A percentile compares a stretch with the other conserved stretches of the same genome.
Evolutionary conservation across 1,139 yeast species (phyloP).

Genomic region (Torulaspora pretoriensis): DNA sequence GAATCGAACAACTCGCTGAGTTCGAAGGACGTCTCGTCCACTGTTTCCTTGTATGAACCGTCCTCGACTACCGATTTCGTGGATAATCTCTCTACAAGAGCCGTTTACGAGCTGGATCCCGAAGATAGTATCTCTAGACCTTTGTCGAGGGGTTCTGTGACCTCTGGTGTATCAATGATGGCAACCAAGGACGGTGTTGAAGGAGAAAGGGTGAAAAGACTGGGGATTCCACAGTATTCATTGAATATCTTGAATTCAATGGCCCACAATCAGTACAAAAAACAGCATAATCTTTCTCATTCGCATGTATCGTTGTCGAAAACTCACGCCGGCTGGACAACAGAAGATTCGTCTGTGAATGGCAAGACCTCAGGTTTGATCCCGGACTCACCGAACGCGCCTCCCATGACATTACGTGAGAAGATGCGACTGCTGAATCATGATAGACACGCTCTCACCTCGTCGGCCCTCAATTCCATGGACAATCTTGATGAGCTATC

Average conservation of each 20-base stretch:
- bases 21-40: conserved; percentile 25
- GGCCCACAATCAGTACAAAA: conserved; percentile 24
- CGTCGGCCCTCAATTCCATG: conserved; percentile 6
- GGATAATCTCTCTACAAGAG: conserved; percentile 27
- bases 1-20: conserved; percentile 23
- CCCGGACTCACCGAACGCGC: conserved; percentile 24
- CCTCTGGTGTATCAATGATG: conserved; percentile 63
- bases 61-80: conserved; percentile 13
- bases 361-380: conserved; percentile 4
- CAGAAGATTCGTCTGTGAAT: conserved; percentile 5
- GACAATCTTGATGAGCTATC: conserved; percentile 11
- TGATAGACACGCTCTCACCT: conserved; percentile 15
- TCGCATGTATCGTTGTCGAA: conserved; percentile 6
- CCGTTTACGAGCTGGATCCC: conserved; percentile 27
- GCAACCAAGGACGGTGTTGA: conserved; percentile 73
- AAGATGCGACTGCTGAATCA: conserved; percentile 29
- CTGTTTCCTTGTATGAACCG: conserved; percentile 23
- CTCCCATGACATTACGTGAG: conserved; percentile 32
- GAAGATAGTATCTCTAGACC: conserved; percentile 44
- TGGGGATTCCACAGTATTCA: conserved; percentile 41
- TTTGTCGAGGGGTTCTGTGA: conserved; percentile 55
- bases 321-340: conserved; percentile 3
- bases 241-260: conserved; percentile 35
- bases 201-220: conserved; percentile 52
- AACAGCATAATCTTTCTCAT: conserved; percentile 10